Percentiles rank a stretch among this genome's conserved stretches.
Conservation (phyloP, 2,329 filamentous ascomycete genomes). For the Sclerotinia minor region DNA sequence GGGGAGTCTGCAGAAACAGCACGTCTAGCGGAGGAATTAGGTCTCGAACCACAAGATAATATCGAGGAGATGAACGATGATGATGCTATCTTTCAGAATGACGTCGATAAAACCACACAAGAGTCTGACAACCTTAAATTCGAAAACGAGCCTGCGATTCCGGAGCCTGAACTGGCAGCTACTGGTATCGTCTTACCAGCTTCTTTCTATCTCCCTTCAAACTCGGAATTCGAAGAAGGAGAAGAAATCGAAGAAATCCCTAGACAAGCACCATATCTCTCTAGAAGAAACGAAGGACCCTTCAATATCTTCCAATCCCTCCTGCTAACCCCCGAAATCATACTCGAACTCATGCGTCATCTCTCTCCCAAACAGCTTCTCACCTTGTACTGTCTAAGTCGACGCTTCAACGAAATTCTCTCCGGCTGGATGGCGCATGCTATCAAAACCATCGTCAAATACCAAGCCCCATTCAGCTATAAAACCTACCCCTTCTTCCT, state of each 20-base stretch:
- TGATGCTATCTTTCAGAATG: background rate
- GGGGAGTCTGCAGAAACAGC: background rate
- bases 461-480: conserved; percentile 53
- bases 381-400: background rate
- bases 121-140: background rate
- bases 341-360: conserved; percentile 2
- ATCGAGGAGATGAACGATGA: background rate
- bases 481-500: conserved; percentile 61
- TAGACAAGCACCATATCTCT: background rate
- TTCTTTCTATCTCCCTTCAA: background rate
- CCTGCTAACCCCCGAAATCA: conserved; percentile 6
- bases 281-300: background rate
- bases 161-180: background rate
- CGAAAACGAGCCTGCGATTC: background rate
- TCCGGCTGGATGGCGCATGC: background rate
- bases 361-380: conserved; percentile 5
- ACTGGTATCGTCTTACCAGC: background rate
- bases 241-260: background rate
- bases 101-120: background rate
- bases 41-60: background rate
- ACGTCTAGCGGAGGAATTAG: background rate
- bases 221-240: background rate
- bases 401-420: conserved; percentile 3
- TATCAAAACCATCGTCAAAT: conserved; percentile 52
- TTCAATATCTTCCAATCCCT: conserved; percentile 9